Base-by-base conservation (phyloP, 2,329 filamentous ascomycete genomes). In the Cercospora zeae-maydis region DNA sequence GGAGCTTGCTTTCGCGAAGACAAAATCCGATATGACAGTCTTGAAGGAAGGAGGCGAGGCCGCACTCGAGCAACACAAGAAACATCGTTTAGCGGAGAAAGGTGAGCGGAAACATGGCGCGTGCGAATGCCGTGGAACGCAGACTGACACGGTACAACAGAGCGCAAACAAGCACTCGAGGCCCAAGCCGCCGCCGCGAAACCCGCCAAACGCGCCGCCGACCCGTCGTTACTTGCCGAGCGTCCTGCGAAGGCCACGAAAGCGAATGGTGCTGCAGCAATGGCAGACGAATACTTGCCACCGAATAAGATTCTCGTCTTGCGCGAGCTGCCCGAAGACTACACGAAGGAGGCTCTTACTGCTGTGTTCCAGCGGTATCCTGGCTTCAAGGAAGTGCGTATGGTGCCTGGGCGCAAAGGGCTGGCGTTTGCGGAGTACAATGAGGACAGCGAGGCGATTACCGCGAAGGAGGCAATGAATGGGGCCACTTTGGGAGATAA, bases 381-480 rank as follows among this genome's bases (percentile, higher is more conserved):
- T 66, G 93, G 93, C 27, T 97, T 99, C 82, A 89, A 89, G 75
- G 95, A 99, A 80, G 91, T 97, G 51, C 87, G 95, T 72, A 78
- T 92, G 75, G 93, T 98, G 51, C 93, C 93, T 5, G 90, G 92
- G 31, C 83, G 93, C 57, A 88, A 86, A 67, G 92, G 92, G 2
- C 93, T 99, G 76, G 95, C 92, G 0, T 99, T 99, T 76, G 92
- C 97, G 64, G 95, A 99, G 78, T 99, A 98, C 79, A 92, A 96
- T 72, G 88, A 86, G 69, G 92, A 98, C 79, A 84, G 88, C 53
- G 92, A 91, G 45, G 93, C 95, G 30, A 96, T 96, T 72, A 88
- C 87, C 59, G 95, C 95, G 16, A 98, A 96, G 83, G 93, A 98
- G 82, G 92, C 89, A 67, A 96, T 92, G 33, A 89, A 91, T 11